phyloP scores from a whole-genome alignment of 208 protist genomes.

The Perkinsela sp. region DNA sequence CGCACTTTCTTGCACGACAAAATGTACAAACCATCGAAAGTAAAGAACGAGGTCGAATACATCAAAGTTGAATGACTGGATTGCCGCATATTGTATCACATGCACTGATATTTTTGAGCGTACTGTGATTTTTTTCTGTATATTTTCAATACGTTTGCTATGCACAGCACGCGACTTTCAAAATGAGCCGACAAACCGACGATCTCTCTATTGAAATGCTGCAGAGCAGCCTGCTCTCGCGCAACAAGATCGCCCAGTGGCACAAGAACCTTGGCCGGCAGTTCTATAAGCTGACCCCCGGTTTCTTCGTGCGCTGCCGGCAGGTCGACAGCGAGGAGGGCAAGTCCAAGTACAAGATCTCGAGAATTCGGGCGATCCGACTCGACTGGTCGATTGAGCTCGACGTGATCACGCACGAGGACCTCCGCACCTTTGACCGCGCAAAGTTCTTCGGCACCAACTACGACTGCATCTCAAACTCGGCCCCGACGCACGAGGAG shows the following conservation, averaged over 20 bases:
- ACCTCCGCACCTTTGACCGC: slow-evolving; percentile 16
- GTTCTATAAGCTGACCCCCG: slow-evolving; percentile 37
- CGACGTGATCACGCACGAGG: slow-evolving; percentile 42
- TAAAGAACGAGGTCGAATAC: background rate
- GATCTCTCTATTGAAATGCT: background rate
- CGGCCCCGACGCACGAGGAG: slow-evolving; percentile 28
- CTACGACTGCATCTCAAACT: slow-evolving; percentile 69
- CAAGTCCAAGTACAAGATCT: slow-evolving; percentile 54
- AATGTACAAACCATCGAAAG: background rate
- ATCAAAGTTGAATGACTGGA: background rate
- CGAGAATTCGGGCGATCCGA: slow-evolving; percentile 48
- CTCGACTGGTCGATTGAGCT: slow-evolving; percentile 64
- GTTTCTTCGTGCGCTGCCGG: slow-evolving; percentile 62
- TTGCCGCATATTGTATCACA: too few species aligned
- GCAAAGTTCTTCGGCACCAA: slow-evolving; percentile 22
- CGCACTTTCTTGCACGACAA: background rate
- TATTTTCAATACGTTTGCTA: too few species aligned
- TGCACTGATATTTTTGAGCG: too few species aligned
- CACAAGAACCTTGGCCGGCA: slow-evolving; percentile 52
- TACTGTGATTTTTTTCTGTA: too few species aligned
- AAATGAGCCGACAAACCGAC: too few species aligned
- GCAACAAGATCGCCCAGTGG: slow-evolving; percentile 61
- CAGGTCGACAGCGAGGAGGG: slow-evolving; percentile 55
- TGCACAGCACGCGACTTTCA: too few species aligned
- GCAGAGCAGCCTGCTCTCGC: slow-evolving; percentile 4